Percentiles rank a stretch among this genome's conserved stretches.
phyloP scores from a whole-genome alignment of 2,329 filamentous ascomycete genomes.

The Aspergillus spinulosporus region DNA sequence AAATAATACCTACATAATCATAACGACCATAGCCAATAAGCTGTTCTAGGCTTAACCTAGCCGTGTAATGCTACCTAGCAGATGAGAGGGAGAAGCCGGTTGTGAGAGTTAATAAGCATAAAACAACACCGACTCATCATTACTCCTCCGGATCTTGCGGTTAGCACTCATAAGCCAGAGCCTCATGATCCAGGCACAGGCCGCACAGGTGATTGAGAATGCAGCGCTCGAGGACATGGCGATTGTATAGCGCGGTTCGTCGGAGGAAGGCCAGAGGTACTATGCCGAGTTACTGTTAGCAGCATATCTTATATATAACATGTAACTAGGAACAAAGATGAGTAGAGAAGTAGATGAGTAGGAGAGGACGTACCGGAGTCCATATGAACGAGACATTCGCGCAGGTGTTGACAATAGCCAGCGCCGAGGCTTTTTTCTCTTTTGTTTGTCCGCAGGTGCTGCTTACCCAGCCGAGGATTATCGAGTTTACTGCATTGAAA shows the following conservation, averaged over 20 bases:
- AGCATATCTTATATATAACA: too few relatives aligned
- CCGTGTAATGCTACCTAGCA: too few relatives aligned
- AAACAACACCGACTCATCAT: slow-evolving; percentile 21
- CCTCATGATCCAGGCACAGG: slow-evolving; percentile 21
- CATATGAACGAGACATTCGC: slow-evolving; percentile 45
- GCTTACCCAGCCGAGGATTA: slow-evolving; percentile 46
- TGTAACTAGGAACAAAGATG: too few relatives aligned
- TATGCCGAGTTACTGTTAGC: slow-evolving; percentile 11
- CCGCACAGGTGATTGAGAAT: slow-evolving; percentile 19
- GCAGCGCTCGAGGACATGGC: slow-evolving; percentile 23
- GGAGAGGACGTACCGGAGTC: slow-evolving; percentile 20
- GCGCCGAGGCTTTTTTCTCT: slow-evolving; percentile 46
- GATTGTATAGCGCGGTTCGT: slow-evolving; percentile 23
- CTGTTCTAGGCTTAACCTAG: too few relatives aligned
- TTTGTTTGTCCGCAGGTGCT: slow-evolving; percentile 45
- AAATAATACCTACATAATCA: too few relatives aligned
- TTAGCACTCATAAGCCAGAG: slow-evolving; percentile 21
- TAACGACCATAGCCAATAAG: too few relatives aligned
- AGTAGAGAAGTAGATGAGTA: neutral
- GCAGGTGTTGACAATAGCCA: slow-evolving; percentile 46
- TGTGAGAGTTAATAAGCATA: slow-evolving; percentile 18
- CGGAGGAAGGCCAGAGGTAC: slow-evolving; percentile 36
- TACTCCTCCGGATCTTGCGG: slow-evolving; percentile 21
- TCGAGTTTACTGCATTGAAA: slow-evolving; percentile 35
- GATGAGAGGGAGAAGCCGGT: too few relatives aligned